Evolutionary conservation across 2,329 filamentous ascomycete genomes (phyloP), one percentile per base, ranked within the genome.

Genomic region (Pseudogymnoascus sp.): DNA sequence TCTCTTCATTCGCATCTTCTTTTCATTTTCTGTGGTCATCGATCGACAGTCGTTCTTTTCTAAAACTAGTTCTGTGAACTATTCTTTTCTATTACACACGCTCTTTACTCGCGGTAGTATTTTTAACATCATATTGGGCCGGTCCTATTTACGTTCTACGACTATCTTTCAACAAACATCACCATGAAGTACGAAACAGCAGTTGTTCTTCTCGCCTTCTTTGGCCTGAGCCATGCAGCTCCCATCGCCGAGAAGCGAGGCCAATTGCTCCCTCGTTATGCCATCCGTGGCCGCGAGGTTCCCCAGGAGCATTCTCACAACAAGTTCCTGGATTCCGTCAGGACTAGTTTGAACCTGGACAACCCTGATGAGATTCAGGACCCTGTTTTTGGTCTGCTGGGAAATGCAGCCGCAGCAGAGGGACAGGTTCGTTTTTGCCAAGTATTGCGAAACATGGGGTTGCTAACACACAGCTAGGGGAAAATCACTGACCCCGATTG

Each of bases 231-330:
- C 17, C 64, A 66, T n/a, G 70, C 72, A 29, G 70, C 70, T 44
- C 72, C 72, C 37, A 64, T 65, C 17, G 65, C 67, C 53, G 64
- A 62, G 7, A 38, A 68, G 11, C 69, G 69, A 53, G 69, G 69
- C 63, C 66, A 65, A 7, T 56, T 56, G 46, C 46, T 56, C 19
- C 46, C 46, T 33, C 46, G 46, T 19, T 70, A 68, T 66, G 46
- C 64, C 23, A 62, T 69, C 62, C 64, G 66, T 40, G 65, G 65
- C 11, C 80, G 81, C 67, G 80, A 85, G 70, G 81, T 84, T 64
- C 82, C 82, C 26, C 81, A 84, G 70, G 82, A 85, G 67, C 81
- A 84, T 68, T 80, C 81, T 10, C 82, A 85, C 72, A 72, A 79
- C 63, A 76, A 78, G 67, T 77, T 82, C 70, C 71, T 84, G 59